phyloP scores from a whole-genome alignment of 2,329 filamentous ascomycete species.

The Aspergillus pseudoglaucus region DNA sequence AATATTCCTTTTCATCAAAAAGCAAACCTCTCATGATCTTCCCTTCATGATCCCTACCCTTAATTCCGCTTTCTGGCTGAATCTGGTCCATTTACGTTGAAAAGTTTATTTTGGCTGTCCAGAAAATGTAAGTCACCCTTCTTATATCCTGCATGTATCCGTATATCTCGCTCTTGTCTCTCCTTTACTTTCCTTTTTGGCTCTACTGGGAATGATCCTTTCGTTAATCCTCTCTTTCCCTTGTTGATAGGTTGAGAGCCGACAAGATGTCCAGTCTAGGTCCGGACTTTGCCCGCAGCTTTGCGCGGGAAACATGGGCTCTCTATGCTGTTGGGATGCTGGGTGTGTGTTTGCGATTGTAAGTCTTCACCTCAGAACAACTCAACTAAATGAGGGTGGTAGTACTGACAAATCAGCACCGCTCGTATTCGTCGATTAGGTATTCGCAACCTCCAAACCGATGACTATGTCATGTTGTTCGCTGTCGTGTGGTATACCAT shows the following conservation, averaged over 20 bases:
- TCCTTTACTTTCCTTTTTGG: not conserved
- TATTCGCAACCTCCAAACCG: slow-evolving; percentile 45
- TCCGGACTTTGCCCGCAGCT: slow-evolving; percentile 20
- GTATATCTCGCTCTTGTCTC: not conserved
- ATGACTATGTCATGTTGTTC: slow-evolving; percentile 53
- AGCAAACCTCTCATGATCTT: not conserved
- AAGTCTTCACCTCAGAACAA: slow-evolving; percentile 18
- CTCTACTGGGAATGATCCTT: not conserved
- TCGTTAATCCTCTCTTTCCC: slow-evolving; percentile 4
- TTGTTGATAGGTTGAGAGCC: slow-evolving; percentile 13
- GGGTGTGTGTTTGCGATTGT: slow-evolving; percentile 33
- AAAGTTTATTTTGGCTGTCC: not conserved
- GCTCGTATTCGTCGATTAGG: slow-evolving; percentile 40
- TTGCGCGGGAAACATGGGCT: slow-evolving; percentile 35
- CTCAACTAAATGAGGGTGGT: not conserved
- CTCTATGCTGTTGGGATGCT: slow-evolving; percentile 35
- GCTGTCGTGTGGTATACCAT: slow-evolving; percentile 51
- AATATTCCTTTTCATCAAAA: not conserved
- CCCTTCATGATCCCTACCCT: not conserved
- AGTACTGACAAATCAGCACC: slow-evolving; percentile 15
- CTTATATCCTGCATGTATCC: not conserved
- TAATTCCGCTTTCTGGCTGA: not conserved
- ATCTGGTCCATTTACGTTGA: not conserved
- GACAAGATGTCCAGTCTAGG: slow-evolving; percentile 24
- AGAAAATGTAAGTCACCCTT: not conserved